Base-by-base conservation (phyloP, 75 land plant species). In the Cupressus sempervirens region DNA sequence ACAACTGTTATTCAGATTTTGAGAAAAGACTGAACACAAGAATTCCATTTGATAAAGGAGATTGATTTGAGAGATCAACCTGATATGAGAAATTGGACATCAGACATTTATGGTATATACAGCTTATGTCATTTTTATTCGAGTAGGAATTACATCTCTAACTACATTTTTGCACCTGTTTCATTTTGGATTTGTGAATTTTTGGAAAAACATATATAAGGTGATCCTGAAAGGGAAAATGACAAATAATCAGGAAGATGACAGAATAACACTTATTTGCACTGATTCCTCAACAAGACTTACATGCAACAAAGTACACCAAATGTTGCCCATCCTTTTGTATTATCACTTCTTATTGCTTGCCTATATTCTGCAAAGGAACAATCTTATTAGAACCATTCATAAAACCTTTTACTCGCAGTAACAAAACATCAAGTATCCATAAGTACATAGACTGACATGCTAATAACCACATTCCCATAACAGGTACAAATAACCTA, bases 251-350 rank as follows among this genome's bases (percentile, higher is more conserved):
- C 7, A 62, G 26, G n/a, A 62, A 56, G 26, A 23, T 20, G 67
- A 62, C n/a, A 62, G 26, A 58, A 62, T 20, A 62, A 62, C 67
- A 6, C 7, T 62, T 23, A 7, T 62, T 23, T 62, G 67, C 23
- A 1, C 23, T 6, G n/a, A 62, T 30, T 32, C 30, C 35, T 30
- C 74, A 70, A 70, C 12, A 41, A 14, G 26, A 56, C 91, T 72
- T 92, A 96, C 96, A 96, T 81, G 87, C 90, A 94, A 80, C 93
- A 94, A 45, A 94, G 18, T 11, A 96, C 83, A 65, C 95, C 98
- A 90, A 96, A 94, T 80, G 88, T 91, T 58, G 96, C 96, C 98
- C 98, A 96, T 11, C 95, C 96, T 67, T 83, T 92, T 20, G 88
- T 81, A 82, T 91, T 53, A 67, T 87, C 85, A 50, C 88, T 89